Percentiles rank a stretch among this genome's conserved stretches.
Evolutionary conservation across 371 early-diverging fungal species (phyloP).

Genomic region (Apophysomyces elegans): DNA sequence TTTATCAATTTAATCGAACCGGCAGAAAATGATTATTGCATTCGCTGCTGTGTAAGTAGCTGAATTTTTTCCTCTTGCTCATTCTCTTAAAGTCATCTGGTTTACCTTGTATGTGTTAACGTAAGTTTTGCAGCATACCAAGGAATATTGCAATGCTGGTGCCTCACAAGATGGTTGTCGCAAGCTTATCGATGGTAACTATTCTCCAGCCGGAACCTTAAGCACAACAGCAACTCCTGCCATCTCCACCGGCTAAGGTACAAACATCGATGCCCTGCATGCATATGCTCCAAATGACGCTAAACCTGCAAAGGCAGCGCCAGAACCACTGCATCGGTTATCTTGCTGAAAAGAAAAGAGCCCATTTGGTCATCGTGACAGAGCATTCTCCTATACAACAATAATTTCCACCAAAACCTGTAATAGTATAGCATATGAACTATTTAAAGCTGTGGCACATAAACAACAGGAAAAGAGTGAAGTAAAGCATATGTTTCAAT

Average conservation of each 20-base stretch:
- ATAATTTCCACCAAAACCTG: not conserved
- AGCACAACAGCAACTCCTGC: constrained; percentile 16
- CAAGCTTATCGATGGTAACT: constrained; percentile 49
- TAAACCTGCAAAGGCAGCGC: not conserved
- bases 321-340: not conserved
- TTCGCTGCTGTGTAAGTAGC: constrained; percentile 41
- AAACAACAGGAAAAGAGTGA: not conserved
- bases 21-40: constrained; percentile 38
- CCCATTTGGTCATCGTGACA: too few relatives aligned
- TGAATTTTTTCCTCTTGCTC: too few relatives aligned
- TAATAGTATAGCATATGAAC: not conserved
- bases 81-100: too few relatives aligned
- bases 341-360: too few relatives aligned
- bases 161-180: constrained; percentile 50
- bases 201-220: constrained; percentile 9
- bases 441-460: not conserved
- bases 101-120: too few relatives aligned
- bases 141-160: constrained; percentile 38
- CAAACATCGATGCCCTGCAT: too few relatives aligned
- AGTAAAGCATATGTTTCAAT: not conserved
- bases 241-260: not conserved
- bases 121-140: constrained; percentile 16
- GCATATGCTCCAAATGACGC: too few relatives aligned
- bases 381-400: too few relatives aligned
- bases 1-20: constrained; percentile 53